phyloP scores from a whole-genome alignment of 331 rosid species.

The Malus hybrid region DNA sequence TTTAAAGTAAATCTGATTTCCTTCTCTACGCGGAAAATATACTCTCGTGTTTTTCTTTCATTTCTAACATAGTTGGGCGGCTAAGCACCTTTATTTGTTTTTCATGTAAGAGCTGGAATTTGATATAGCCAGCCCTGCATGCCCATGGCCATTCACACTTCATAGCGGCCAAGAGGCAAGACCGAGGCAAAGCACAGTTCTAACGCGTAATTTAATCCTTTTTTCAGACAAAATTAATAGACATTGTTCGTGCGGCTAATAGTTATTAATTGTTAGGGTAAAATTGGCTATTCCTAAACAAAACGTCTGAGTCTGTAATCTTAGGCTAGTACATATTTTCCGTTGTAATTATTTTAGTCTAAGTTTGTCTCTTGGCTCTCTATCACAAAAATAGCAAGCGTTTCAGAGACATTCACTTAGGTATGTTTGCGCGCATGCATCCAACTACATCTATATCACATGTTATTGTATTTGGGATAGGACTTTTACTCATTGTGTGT shows the following conservation, averaged over 20 bases:
- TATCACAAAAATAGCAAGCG: no score
- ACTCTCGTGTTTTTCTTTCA: neutral
- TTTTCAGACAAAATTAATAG: neutral
- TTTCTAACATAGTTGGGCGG: neutral
- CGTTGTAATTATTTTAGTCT: no score
- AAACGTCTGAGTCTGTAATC: no score
- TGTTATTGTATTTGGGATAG: no score
- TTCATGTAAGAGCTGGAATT: neutral
- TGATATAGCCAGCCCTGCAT: neutral
- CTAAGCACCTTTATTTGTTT: neutral
- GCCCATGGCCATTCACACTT: neutral
- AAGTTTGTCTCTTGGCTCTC: no score
- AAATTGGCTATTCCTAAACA: no score
- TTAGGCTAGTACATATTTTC: no score
- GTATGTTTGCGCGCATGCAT: no score
- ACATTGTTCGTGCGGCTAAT: neutral
- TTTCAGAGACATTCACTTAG: no score
- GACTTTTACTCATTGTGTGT: no score
- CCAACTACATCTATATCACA: no score
- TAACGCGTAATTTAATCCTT: neutral
- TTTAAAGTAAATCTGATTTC: conserved; percentile 1
- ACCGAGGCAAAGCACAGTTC: neutral
- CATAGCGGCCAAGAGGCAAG: neutral
- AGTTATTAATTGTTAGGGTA: neutral
- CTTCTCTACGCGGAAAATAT: neutral